Evolutionary conservation across 495 filamentous ascomycete species (phyloP), one percentile per base, ranked within the genome.

Genomic region (Aspergillus asperescens): DNA sequence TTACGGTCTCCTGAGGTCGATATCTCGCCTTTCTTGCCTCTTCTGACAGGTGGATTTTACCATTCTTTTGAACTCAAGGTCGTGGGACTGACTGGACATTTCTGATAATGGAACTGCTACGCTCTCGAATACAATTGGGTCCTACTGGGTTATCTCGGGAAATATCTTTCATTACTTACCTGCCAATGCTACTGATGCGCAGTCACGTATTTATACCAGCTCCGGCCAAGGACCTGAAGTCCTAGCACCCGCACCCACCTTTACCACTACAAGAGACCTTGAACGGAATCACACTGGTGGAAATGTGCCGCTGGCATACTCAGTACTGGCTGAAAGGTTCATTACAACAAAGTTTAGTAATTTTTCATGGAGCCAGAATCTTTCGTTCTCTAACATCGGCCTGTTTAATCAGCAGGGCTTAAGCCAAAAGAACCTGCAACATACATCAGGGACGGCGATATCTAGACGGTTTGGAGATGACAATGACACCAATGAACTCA

Each of bases 1-100:
- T 72, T 95, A 10, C 77, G 82, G 7, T 82, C 89, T 48, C 83
- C 89, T 50, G 87, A 93, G 60, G 88, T 95, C 54, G 90, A 95
- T 61, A 84, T 94, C 37, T 86, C 88, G 3, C 86, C 89, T 1
- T 93, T 82, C 61, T 66, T 95, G 0, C 81, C 86, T 0, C 29
- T 87, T 15, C 71, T 95, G 6, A 82, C 79, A 38, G 82, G 89
- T 60, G 84, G 81, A 2, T 35, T 67, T 1, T 53, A 70, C 9
- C 89, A 93, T 67, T 81, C 73, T 5, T 89, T 94, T 59, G 79
- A 86, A 54, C 84, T 95, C 20, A 69, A 75, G 16, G 75, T 94
- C 0, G 81, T 75, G 10, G 86, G 88, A 0, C 70, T 90, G 88
- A 0, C 70, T 90, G 24, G 66, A 83, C 56, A 56, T 67, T 34